These are phyloP conservation scores for Neolentinus lepideus DNA, from an alignment of 1,284 basidiomycete genomes.

Conservation along the genomic window DNA sequence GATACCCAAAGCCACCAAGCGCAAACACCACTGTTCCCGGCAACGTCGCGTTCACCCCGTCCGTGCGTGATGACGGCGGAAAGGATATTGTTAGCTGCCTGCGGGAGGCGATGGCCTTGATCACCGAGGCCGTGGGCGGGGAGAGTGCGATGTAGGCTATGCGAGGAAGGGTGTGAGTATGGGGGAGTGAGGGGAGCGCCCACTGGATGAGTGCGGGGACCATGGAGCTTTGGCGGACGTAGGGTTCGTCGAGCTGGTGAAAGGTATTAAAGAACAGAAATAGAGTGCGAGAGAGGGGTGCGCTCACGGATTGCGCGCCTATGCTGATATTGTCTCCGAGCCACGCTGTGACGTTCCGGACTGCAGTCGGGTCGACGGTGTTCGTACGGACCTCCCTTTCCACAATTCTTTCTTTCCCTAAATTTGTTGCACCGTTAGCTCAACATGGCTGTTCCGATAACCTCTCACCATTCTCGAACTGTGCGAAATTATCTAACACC, in stretches of 20 bases:
- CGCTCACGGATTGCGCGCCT: constrained; percentile 4
- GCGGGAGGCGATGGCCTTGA: constrained; percentile 4
- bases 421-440: background rate
- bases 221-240: constrained; percentile 2
- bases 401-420: background rate
- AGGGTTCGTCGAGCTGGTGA: constrained; percentile 6
- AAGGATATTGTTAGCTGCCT: constrained; percentile 1
- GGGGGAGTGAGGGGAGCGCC: constrained; percentile 3
- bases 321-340: constrained; percentile 1
- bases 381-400: constrained; percentile 4
- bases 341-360: constrained; percentile 7
- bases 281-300: background rate
- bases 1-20: constrained; percentile 3
- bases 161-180: background rate
- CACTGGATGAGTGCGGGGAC: constrained; percentile 6
- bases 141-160: constrained; percentile 6
- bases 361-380: constrained; percentile 2
- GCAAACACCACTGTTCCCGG: constrained; percentile 3
- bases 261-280: background rate
- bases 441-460: background rate
- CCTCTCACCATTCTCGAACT: background rate
- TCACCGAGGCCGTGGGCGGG: constrained; percentile 2
- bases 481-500: constrained; percentile 2
- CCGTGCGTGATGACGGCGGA: constrained; percentile 3
- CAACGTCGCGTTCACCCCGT: background rate